Evolutionary conservation across 768 basidiomycete genomes (phyloP), one percentile per base, ranked within the genome.

Genomic region (Boletus insuetus): DNA sequence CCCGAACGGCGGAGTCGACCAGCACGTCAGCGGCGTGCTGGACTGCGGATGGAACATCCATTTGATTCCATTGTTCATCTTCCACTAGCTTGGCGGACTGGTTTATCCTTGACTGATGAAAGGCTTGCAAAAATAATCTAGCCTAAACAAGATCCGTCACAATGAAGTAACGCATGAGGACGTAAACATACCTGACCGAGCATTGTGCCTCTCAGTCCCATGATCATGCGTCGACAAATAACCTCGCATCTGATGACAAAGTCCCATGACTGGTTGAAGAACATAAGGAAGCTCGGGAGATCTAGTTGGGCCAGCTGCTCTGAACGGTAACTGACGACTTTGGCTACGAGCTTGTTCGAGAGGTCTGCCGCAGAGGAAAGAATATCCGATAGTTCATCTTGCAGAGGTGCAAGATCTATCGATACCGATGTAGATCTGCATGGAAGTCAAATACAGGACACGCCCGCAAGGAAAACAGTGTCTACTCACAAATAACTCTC

Each of bases 61-160:
- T 79, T 16, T 89, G 89, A 54, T 78, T 84, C 97, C 97, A 98
- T 56, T 87, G 89, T 67, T 99, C 97, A 61, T 98, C 94, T 69
- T 98, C 94, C 9, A 99, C 96, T 26, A 92, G 74, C 68, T 89
- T 92, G 26, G 96, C 95, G 3, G 88, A 89, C 52, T 80, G 80
- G 3, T 86, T 82, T 42, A 98, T 81, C 48, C 89, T 81, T 12
- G 79, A 72, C 61, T 94, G 86, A 66, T 99, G 97, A 74, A 95
- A 98, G 1, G 77, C 72, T 64, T 89, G 85, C 26, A 99, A 75
- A 75, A 95, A 99, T 11, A 82, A 73, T 73, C 94, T 95, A 7
- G 94, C 91, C 87, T 94, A 32, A 35, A 49, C 37, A 20, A 40
- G 62, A 51, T 37, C 26, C 10, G 37, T 58, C 46, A 42, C 19